Conservation (phyloP, 2,329 filamentous ascomycete species). For the Hymenoscyphus albidus region DNA sequence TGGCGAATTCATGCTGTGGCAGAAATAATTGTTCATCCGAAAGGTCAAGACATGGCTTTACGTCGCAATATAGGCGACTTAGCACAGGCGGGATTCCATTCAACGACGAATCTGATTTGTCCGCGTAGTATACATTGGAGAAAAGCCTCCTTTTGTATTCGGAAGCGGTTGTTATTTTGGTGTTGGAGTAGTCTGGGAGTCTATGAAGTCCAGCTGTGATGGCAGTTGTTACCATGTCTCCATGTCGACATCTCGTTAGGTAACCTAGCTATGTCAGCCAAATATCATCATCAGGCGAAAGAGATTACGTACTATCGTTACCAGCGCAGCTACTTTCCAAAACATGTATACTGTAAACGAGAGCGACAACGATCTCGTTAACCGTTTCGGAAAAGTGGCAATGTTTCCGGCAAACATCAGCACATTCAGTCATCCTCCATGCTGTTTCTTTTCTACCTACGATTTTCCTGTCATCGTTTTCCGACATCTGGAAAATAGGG, state of each 20-base stretch:
- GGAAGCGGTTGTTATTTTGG: conserved; percentile 26
- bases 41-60: conserved; percentile 28
- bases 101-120: conserved; percentile 28
- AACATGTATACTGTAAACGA: conserved; percentile 22
- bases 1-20: conserved; percentile 19
- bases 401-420: conserved; percentile 26
- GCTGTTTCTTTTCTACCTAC: conserved; percentile 24
- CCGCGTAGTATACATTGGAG: conserved; percentile 24
- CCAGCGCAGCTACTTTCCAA: conserved; percentile 25
- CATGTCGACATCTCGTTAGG: conserved; percentile 24
- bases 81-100: conserved; percentile 30
- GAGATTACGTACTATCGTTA: conserved; percentile 29
- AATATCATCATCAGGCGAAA: background rate
- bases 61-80: conserved; percentile 25
- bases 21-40: conserved; percentile 26
- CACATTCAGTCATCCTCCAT: conserved; percentile 34
- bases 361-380: conserved; percentile 23
- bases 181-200: conserved; percentile 23
- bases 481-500: conserved; percentile 24
- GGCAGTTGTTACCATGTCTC: conserved; percentile 26
- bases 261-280: conserved; percentile 18
- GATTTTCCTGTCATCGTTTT: conserved; percentile 24
- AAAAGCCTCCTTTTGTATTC: conserved; percentile 32
- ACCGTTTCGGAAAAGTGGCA: conserved; percentile 21
- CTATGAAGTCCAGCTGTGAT: conserved; percentile 30